Percentiles rank a stretch among this genome's conserved stretches.
Evolutionary conservation across 1,284 basidiomycete genomes (phyloP).

Genomic region (Ceratobasidium sp.): DNA sequence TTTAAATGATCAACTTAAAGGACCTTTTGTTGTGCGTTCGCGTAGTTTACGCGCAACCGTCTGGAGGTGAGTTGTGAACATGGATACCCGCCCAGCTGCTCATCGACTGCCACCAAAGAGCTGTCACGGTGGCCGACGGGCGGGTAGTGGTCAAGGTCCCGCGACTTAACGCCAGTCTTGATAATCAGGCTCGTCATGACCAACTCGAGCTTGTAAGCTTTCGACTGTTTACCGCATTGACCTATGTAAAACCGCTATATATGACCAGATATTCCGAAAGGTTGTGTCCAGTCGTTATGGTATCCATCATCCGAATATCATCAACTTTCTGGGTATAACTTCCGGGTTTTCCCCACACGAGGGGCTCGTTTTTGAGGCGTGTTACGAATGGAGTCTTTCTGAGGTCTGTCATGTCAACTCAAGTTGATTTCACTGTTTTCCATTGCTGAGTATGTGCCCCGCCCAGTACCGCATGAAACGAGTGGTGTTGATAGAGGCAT

Average conservation of each 20-base stretch:
- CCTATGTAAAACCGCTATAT: no score
- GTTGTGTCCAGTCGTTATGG: constrained; percentile 13
- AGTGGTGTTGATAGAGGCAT: background rate
- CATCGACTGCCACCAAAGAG: background rate
- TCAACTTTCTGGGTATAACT: constrained; percentile 12
- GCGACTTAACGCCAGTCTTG: background rate
- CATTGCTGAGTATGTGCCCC: background rate
- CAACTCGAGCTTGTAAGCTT: constrained; percentile 15
- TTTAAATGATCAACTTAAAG: background rate
- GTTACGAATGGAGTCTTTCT: constrained; percentile 13
- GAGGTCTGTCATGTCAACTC: background rate
- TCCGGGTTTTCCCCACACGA: constrained; percentile 6
- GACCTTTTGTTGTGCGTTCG: background rate
- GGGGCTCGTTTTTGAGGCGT: constrained; percentile 26
- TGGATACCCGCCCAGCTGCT: background rate
- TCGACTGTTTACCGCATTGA: no score
- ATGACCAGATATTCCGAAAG: no score
- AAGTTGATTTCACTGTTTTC: background rate
- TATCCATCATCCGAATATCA: constrained; percentile 27
- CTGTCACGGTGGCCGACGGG: background rate
- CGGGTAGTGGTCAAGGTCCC: constrained; percentile 8
- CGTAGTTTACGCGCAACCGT: constrained; percentile 7
- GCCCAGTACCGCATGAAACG: background rate
- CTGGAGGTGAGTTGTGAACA: constrained; percentile 8
- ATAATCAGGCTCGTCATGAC: background rate